phyloP scores from a whole-genome alignment of 2,329 filamentous ascomycete species.

The Capronia coronata region DNA sequence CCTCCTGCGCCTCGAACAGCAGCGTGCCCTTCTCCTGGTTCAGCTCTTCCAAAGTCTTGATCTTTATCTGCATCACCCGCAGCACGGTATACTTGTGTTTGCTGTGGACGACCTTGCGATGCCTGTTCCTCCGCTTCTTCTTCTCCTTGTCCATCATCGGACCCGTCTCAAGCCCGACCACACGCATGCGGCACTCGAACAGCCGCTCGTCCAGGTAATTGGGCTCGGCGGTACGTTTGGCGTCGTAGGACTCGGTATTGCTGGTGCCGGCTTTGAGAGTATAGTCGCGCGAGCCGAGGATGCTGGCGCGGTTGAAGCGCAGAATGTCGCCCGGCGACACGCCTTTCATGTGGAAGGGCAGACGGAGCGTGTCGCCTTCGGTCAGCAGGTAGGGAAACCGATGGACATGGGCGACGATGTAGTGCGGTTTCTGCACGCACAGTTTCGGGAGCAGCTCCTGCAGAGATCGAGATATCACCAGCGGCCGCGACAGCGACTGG shows the following conservation, averaged over 20 bases:
- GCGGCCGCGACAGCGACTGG: slow-evolving; percentile 29
- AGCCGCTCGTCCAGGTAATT: slow-evolving; percentile 70
- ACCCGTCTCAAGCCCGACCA: slow-evolving; percentile 78
- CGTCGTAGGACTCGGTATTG: slow-evolving; percentile 38
- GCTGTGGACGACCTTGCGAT: slow-evolving; percentile 69
- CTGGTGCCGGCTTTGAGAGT: slow-evolving; percentile 64
- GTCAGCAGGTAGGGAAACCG: slow-evolving; percentile 47
- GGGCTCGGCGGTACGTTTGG: slow-evolving; percentile 26
- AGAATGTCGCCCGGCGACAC: slow-evolving; percentile 76
- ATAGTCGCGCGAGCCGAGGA: slow-evolving; percentile 81
- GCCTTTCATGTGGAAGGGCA: slow-evolving; percentile 72
- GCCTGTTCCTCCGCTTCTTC: slow-evolving; percentile 59
- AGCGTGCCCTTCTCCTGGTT: slow-evolving; percentile 39
- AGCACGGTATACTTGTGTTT: slow-evolving; percentile 88
- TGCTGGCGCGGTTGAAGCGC: slow-evolving; percentile 75
- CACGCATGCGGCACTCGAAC: slow-evolving; percentile 77
- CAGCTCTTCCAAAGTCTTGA: slow-evolving; percentile 54
- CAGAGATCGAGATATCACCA: slow-evolving; percentile 39
- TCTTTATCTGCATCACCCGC: slow-evolving; percentile 71
- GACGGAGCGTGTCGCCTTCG: slow-evolving; percentile 64
- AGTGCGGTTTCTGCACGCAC: slow-evolving; percentile 41
- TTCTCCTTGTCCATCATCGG: slow-evolving; percentile 50
- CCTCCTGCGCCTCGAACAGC: slow-evolving; percentile 18
- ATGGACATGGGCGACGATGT: slow-evolving; percentile 44
- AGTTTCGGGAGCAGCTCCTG: slow-evolving; percentile 41